Percentiles rank a stretch among this genome's conserved stretches.
Evolutionary conservation across 306 rosid genomes (phyloP).

Genomic region (Spatholobus suberectus): DNA sequence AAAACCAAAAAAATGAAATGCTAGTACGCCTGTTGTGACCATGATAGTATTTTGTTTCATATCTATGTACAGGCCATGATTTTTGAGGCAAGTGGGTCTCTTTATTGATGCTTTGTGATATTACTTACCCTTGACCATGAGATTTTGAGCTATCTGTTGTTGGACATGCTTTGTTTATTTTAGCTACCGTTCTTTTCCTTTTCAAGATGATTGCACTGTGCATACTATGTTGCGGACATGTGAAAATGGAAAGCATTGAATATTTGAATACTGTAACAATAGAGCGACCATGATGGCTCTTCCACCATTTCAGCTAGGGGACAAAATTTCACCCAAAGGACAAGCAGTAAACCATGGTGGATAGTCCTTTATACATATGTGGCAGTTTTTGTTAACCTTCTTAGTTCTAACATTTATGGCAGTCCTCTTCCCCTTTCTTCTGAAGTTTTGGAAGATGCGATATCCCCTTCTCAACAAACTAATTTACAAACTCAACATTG

Average conservation of each 20-base stretch:
- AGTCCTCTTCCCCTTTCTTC: not conserved
- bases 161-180: conserved; percentile 40
- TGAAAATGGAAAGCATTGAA: conserved; percentile 37
- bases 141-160: conserved; percentile 39
- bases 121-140: conserved; percentile 2
- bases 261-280: conserved; percentile 36
- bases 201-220: conserved; percentile 23
- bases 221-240: conserved; percentile 25
- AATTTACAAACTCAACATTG: not conserved
- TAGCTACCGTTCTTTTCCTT: conserved; percentile 30
- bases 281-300: conserved; percentile 42
- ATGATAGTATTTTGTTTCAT: conserved; percentile 39
- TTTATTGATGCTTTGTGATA: conserved; percentile 36
- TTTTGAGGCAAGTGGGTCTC: conserved; percentile 42
- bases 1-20: conserved; percentile 34
- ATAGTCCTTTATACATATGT: not conserved
- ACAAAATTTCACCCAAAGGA: conserved; percentile 25
- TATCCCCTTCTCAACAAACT: conserved; percentile 5
- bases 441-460: not conserved
- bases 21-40: conserved; percentile 33
- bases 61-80: conserved; percentile 33
- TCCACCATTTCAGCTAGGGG: conserved; percentile 29
- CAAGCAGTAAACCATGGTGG: conserved; percentile 35
- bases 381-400: conserved; percentile 4
- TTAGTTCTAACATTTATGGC: not conserved